A percentile compares a stretch with the other conserved stretches of the same genome.
Conservation (phyloP, 495 filamentous ascomycete species). For the Geoglossum glabrum region DNA sequence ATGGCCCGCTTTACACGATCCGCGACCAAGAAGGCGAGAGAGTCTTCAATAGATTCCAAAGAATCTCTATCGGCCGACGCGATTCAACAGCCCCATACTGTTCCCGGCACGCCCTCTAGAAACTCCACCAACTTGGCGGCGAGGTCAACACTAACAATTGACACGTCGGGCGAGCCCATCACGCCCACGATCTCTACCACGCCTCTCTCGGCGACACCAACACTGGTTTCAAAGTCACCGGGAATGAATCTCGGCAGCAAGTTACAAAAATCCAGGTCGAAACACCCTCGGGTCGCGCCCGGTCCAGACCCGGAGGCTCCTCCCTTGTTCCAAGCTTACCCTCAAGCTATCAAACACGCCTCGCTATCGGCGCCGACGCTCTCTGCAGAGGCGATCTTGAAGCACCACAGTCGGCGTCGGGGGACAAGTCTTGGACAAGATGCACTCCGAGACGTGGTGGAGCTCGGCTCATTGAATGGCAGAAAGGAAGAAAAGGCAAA, state of each 20-base stretch:
- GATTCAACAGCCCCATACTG: neutral
- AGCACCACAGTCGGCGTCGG: constrained; percentile 31
- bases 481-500: constrained; percentile 17
- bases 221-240: neutral
- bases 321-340: constrained; percentile 77
- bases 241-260: neutral
- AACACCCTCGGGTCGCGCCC: neutral
- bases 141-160: neutral
- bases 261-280: neutral
- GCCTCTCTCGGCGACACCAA: neutral
- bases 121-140: neutral
- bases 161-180: neutral
- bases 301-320: constrained; percentile 24
- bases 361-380: constrained; percentile 27
- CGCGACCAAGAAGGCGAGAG: neutral
- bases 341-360: constrained; percentile 50
- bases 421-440: constrained; percentile 25
- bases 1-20: neutral
- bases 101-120: neutral
- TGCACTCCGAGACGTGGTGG: constrained; percentile 10
- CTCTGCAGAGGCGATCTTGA: constrained; percentile 40
- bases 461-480: constrained; percentile 11
- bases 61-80: neutral
- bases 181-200: neutral
- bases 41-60: neutral